Evolutionary conservation across 805 yeast species (phyloP), one percentile per base, ranked within the genome.

Genomic region (Ascoidea tarda): DNA sequence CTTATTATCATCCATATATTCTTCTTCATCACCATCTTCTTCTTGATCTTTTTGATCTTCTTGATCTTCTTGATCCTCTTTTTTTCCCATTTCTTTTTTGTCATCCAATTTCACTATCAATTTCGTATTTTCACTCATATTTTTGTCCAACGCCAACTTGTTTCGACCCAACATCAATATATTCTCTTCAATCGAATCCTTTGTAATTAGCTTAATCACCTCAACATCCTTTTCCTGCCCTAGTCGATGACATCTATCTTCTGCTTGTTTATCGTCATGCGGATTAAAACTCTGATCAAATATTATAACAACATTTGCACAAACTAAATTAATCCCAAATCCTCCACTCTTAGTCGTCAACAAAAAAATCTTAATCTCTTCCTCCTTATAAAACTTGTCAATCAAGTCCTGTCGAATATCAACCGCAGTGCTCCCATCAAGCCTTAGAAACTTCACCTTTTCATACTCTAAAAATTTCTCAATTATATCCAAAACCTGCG

Each of bases 261-360:
- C 98, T 1, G 99, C 99, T 69, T 93, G 99, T 63, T 85, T 85
- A 63, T 93, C 99, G 65, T 93, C 99, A 66, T 93, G 99, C 0
- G 99, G 99, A 63, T 93, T 93, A 71, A 93, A 93, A 50, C 95
- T 83, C 64, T 89, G 91, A 64, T 93, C 99, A 63, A 82, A 90
- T 38, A 93, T 86, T 51, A 93, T 75, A 1, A 93, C 99, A 55
- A 83, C 80, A 63, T 88, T 91, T 6, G 99, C 98, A 63, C 96
- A 93, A 1, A 95, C 93, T 60, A 93, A 75, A 63, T 93, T 93
- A 68, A 93, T 93, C 54, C 99, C 99, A 68, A 93, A 93, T 1
- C 99, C 99, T 63, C 99, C 99, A 0, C 99, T 98, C 64, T 87
- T 88, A 4, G 99, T 93, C 8, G 96, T 87, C 48, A 93, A 71